phyloP scores from a whole-genome alignment of 2,329 filamentous ascomycete species.

The Ophiocordyceps camponoti-saundersi region DNA sequence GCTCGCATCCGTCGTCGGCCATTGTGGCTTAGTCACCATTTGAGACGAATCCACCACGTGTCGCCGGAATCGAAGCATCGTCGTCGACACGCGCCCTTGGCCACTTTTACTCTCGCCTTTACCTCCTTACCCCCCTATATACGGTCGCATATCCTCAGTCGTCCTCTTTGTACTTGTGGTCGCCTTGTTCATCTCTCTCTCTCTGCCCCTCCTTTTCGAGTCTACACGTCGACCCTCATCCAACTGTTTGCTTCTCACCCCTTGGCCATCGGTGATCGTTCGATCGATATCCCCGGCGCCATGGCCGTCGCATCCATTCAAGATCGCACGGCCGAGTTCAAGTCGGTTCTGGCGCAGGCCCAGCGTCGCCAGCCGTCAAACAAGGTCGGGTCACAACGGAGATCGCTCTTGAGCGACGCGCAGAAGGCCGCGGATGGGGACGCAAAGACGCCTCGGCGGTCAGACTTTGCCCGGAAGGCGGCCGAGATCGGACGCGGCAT shows the following conservation, averaged over 20 bases:
- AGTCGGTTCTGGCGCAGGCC: conserved; percentile 71
- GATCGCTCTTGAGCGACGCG: conserved; percentile 59
- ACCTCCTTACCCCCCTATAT: too few species aligned
- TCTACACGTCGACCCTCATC: not conserved
- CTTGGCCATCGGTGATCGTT: not conserved
- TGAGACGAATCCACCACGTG: conserved; percentile 3
- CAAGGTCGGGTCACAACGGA: conserved; percentile 64
- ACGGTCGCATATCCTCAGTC: not conserved
- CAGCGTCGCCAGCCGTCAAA: conserved; percentile 62
- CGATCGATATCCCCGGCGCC: conserved; percentile 1
- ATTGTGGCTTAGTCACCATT: not conserved
- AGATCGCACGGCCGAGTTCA: conserved; percentile 92
- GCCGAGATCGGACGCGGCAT: conserved; percentile 88
- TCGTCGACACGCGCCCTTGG: not conserved
- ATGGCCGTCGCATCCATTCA: conserved; percentile 70
- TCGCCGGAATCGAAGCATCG: conserved; percentile 1
- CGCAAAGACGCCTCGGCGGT: conserved; percentile 39
- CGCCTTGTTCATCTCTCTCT: not conserved
- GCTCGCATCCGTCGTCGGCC: not conserved
- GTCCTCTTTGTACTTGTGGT: not conserved
- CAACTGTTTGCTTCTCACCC: not conserved
- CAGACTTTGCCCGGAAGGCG: conserved; percentile 84
- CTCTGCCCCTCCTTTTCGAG: not conserved
- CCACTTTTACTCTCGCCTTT: not conserved
- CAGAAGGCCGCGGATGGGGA: conserved; percentile 45